A percentile compares a stretch with the other conserved stretches of the same genome.
Evolutionary conservation across 2,329 filamentous ascomycete genomes (phyloP).

Genomic region (Clonostachys rosea): DNA sequence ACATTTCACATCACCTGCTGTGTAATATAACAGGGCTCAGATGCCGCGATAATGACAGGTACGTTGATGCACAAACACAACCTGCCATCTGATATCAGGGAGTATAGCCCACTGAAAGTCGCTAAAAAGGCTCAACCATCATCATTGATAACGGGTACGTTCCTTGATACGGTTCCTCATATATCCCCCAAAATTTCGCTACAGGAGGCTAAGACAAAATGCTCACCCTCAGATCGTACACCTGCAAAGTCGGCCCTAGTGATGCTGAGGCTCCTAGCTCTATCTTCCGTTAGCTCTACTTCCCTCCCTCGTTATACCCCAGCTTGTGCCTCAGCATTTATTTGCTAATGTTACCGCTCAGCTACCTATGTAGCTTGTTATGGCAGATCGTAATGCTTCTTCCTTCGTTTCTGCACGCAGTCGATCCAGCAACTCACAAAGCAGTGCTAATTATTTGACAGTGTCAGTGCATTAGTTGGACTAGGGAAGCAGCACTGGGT

Average conservation of each 20-base stretch:
- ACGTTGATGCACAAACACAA: no score
- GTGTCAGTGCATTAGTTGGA: constrained; percentile 96
- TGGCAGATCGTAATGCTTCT: constrained; percentile 96
- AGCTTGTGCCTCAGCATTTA: constrained; percentile 12
- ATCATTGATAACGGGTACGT: no score
- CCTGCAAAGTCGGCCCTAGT: constrained; percentile 99
- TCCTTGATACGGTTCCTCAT: no score
- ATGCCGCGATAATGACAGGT: no score
- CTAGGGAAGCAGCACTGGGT: constrained; percentile 99
- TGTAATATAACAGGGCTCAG: no score
- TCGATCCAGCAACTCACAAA: not conserved
- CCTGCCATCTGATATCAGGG: no score
- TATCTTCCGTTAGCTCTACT: constrained; percentile 68
- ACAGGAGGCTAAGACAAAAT: constrained; percentile 16
- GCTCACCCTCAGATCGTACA: constrained; percentile 78
- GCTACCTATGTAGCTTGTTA: constrained; percentile 99
- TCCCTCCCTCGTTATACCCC: no score
- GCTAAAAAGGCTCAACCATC: no score
- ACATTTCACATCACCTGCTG: no score
- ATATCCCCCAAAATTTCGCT: no score
- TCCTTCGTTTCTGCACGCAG: not conserved
- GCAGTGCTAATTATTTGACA: not conserved
- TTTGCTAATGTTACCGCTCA: constrained; percentile 27
- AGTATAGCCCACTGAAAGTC: no score
- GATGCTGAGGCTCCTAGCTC: constrained; percentile 99